Evolutionary conservation across 2,329 filamentous ascomycete species (phyloP).

Genomic region (Chaetomium strumarium): DNA sequence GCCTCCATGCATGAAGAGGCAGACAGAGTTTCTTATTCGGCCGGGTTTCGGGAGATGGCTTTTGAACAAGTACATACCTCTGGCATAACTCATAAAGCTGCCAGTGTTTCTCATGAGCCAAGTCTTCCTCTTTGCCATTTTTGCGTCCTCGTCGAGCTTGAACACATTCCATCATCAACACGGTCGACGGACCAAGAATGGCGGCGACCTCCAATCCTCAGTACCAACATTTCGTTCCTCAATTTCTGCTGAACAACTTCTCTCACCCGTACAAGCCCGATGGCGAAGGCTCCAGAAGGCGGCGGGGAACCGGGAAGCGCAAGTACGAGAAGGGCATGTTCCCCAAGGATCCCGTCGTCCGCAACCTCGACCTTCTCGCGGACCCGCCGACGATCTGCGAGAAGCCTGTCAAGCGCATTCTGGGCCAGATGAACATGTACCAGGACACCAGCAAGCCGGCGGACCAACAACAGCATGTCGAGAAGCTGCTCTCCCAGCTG

Average conservation of each 20-base stretch:
- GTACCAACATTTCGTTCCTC: constrained; percentile 22
- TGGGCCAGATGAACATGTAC: constrained; percentile 23
- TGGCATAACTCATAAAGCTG: too few species aligned
- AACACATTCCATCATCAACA: too few species aligned
- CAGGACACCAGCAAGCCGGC: constrained; percentile 17
- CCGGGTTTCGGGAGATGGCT: too few species aligned
- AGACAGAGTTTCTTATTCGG: too few species aligned
- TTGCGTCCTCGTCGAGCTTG: too few species aligned
- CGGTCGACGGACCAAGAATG: not conserved
- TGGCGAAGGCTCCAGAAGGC: not conserved
- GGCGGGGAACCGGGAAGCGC: constrained; percentile 1
- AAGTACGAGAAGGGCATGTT: constrained; percentile 17
- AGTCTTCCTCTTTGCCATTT: too few species aligned
- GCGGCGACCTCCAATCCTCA: not conserved
- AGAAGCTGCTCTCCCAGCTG: constrained; percentile 15
- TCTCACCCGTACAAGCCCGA: constrained; percentile 16
- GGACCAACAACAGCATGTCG: constrained; percentile 11
- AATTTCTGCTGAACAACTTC: constrained; percentile 21
- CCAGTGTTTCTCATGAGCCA: too few species aligned
- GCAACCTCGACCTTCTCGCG: constrained; percentile 10
- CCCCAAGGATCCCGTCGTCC: constrained; percentile 11
- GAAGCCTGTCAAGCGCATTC: constrained; percentile 19
- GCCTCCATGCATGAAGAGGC: too few species aligned
- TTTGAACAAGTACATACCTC: too few species aligned
- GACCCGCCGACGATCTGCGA: constrained; percentile 16